Conservation (phyloP, 2,329 filamentous ascomycete species). For the Volutella citrinella region DNA sequence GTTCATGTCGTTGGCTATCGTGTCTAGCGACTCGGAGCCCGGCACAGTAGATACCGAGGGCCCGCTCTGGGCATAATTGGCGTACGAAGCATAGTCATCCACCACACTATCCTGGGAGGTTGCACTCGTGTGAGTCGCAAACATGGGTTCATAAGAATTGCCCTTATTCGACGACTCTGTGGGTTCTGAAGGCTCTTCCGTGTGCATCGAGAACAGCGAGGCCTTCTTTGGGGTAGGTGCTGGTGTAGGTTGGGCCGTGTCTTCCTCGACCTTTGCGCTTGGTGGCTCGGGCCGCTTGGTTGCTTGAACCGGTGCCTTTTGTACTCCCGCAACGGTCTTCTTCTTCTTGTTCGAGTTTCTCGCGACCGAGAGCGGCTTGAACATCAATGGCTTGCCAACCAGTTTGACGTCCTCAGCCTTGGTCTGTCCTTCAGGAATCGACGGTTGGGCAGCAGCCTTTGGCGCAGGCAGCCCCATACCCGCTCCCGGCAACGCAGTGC, state of each 20-base stretch:
- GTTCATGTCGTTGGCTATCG: slow-evolving; percentile 74
- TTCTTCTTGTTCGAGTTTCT: slow-evolving; percentile 72
- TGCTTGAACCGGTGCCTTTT: slow-evolving; percentile 12
- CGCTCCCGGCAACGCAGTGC: slow-evolving; percentile 16
- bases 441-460: slow-evolving; percentile 40
- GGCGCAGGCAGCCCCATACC: slow-evolving; percentile 39
- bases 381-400: slow-evolving; percentile 79
- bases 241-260: slow-evolving; percentile 7
- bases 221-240: slow-evolving; percentile 46
- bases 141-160: slow-evolving; percentile 51
- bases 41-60: slow-evolving; percentile 27
- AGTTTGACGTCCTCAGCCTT: slow-evolving; percentile 64
- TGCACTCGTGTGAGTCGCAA: slow-evolving; percentile 32
- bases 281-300: no score
- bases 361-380: slow-evolving; percentile 82
- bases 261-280: no score
- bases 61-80: slow-evolving; percentile 28
- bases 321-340: slow-evolving; percentile 28
- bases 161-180: slow-evolving; percentile 15
- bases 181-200: slow-evolving; percentile 34
- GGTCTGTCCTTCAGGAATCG: slow-evolving; percentile 55
- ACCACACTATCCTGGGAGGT: slow-evolving; percentile 20
- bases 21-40: slow-evolving; percentile 57
- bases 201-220: slow-evolving; percentile 66
- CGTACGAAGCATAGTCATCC: slow-evolving; percentile 31